phyloP scores from a whole-genome alignment of 352 stramenopile species.

The Phytophthora uliginosa region DNA sequence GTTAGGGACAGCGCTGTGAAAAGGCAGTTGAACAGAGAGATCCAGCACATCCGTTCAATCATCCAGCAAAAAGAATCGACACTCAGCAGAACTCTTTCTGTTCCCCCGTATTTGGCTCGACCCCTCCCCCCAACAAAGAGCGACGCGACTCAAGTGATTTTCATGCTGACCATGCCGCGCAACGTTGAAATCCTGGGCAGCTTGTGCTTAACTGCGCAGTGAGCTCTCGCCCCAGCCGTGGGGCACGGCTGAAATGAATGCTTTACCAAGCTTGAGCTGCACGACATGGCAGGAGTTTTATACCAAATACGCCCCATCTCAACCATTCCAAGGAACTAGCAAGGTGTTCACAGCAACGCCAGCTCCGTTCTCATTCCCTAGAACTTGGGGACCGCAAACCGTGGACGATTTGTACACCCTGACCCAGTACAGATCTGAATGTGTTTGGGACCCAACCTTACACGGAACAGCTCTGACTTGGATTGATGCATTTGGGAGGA shows the following conservation, averaged over 20 bases:
- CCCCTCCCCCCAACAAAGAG: constrained; percentile 36
- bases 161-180: constrained; percentile 51
- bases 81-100: constrained; percentile 20
- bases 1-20: not conserved
- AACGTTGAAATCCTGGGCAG: constrained; percentile 50
- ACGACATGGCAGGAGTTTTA: constrained; percentile 42
- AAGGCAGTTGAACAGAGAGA: constrained; percentile 3
- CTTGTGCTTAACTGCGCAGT: constrained; percentile 49
- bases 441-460: constrained; percentile 55
- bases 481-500: constrained; percentile 23
- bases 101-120: constrained; percentile 43
- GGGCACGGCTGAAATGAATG: constrained; percentile 11
- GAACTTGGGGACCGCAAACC: constrained; percentile 13
- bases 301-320: not conserved
- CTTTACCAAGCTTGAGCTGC: constrained; percentile 5
- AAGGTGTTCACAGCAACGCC: constrained; percentile 31
- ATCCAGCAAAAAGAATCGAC: constrained; percentile 5
- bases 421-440: constrained; percentile 28
- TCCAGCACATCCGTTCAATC: not conserved
- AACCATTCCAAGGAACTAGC: constrained; percentile 1
- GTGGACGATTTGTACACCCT: constrained; percentile 27
- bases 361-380: constrained; percentile 25
- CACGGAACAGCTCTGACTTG: constrained; percentile 39
- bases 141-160: constrained; percentile 48
- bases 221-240: constrained; percentile 31